Evolutionary conservation across 768 basidiomycete species (phyloP), one percentile per base, ranked within the genome.

Genomic region (Naganishia friedmannii): DNA sequence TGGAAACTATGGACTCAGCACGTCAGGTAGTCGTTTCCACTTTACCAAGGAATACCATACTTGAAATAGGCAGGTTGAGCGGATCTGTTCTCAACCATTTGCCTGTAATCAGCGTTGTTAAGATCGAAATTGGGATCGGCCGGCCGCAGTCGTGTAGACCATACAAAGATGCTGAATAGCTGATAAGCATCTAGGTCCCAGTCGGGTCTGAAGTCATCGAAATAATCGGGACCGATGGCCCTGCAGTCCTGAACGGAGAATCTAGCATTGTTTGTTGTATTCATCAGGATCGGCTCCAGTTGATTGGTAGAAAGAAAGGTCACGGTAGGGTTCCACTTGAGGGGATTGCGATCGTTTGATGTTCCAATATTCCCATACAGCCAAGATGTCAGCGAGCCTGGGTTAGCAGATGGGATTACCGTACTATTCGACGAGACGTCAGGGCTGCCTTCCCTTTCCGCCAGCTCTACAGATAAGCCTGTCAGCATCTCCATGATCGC

Each of bases 401-500:
- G 42, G 42, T 28, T 15, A 7, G 10, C 29, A 56, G 4, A 19
- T 29, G 3, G 6, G 29, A 32, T 31, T 1, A 6, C 12, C 6
- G 28, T 32, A 31, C 28, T 26, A 15, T 8, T 56, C 28, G 28
- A 6, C 55, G 55, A 28, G 10, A 56, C 19, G 28, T 32, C 29
- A 12, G 55, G 29, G 42, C 15, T 13, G 9, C 42, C 42, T 17
- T 42, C 42, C 42, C 15, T 42, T 42, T 42, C 42, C 2, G 19
- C 28, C 4, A 56, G 28, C 23, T 32, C 55, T 3, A 53, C 29
- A 3, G 29, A 26, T 6, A 26, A 17, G 4, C n/a, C 55, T 28
- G 55, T 56, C 55, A 56, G 32, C 55, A 56, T 56, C 21, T 56
- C 55, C 26, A 56, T 19, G 13, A 56, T 19, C 7, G 55, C 55